A percentile compares a stretch with the other conserved stretches of the same genome.
These are phyloP conservation scores for Phylloboletellus chloephorus DNA, from an alignment of 1,284 basidiomycete genomes.

Conservation along the genomic window DNA sequence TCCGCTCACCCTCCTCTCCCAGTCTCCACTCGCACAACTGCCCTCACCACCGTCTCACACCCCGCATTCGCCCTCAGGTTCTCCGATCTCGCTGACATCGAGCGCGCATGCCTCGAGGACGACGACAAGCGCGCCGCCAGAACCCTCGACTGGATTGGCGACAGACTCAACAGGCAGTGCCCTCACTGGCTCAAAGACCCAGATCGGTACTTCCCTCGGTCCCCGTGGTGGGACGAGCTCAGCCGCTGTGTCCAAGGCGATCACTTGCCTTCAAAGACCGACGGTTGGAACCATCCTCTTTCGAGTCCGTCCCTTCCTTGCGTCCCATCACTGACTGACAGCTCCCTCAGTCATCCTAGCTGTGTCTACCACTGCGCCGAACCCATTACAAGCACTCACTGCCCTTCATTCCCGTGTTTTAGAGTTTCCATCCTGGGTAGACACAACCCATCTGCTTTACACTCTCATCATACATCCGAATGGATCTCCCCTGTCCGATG, in stretches of 20 bases:
- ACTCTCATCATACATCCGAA: slow-evolving; percentile 71
- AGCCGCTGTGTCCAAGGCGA: slow-evolving; percentile 70
- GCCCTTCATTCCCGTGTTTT: slow-evolving; percentile 57
- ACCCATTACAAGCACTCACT: slow-evolving; percentile 71
- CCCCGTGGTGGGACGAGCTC: slow-evolving; percentile 83
- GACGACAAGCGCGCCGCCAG: slow-evolving; percentile 70
- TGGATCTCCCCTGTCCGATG: slow-evolving; percentile 62
- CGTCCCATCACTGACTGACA: slow-evolving; percentile 10
- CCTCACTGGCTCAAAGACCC: slow-evolving; percentile 59
- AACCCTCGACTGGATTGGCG: slow-evolving; percentile 75
- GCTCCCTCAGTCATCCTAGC: slow-evolving; percentile 59
- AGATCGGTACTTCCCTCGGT: slow-evolving; percentile 40
- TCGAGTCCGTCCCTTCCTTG: slow-evolving; percentile 48
- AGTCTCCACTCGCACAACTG: slow-evolving; percentile 75
- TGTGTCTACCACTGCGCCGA: slow-evolving; percentile 69
- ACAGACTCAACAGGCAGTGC: slow-evolving; percentile 56
- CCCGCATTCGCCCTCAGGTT: slow-evolving; percentile 67
- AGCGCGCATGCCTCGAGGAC: slow-evolving; percentile 65
- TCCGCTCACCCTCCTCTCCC: slow-evolving; percentile 12
- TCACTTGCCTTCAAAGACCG: slow-evolving; percentile 57
- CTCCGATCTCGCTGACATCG: slow-evolving; percentile 65
- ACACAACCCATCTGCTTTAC: slow-evolving; percentile 60
- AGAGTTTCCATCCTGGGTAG: slow-evolving; percentile 75
- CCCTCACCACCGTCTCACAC: slow-evolving; percentile 64
- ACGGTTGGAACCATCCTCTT: slow-evolving; percentile 80